Conservation (phyloP, 2,329 filamentous ascomycete genomes). For the Sporothrix globosa region DNA sequence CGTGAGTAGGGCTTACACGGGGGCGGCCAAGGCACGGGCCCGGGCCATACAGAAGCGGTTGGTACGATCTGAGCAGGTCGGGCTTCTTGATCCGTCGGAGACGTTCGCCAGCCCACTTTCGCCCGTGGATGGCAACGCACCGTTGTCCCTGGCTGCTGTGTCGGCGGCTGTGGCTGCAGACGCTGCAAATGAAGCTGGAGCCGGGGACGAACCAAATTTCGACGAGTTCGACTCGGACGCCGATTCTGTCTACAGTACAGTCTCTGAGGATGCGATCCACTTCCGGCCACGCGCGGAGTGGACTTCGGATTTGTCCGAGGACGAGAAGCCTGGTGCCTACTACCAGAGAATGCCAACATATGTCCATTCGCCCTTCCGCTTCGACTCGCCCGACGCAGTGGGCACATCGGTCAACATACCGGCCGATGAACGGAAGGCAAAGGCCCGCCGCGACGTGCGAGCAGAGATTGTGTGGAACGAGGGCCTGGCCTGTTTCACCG, state of each 20-base stretch:
- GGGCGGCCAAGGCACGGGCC: background rate
- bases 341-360: slow-evolving; percentile 36
- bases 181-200: background rate
- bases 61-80: slow-evolving; percentile 27
- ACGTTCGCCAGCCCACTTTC: slow-evolving; percentile 31
- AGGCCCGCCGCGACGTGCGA: slow-evolving; percentile 59
- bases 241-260: slow-evolving; percentile 59
- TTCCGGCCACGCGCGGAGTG: slow-evolving; percentile 59
- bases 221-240: slow-evolving; percentile 50
- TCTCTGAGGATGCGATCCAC: slow-evolving; percentile 58
- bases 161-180: slow-evolving; percentile 28
- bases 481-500: slow-evolving; percentile 77
- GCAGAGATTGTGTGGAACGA: slow-evolving; percentile 77
- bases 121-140: background rate
- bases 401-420: slow-evolving; percentile 49
- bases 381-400: slow-evolving; percentile 55
- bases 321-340: slow-evolving; percentile 44
- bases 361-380: slow-evolving; percentile 53
- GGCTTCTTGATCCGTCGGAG: slow-evolving; percentile 27
- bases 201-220: slow-evolving; percentile 38
- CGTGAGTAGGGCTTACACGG: background rate
- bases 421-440: slow-evolving; percentile 56
- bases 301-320: slow-evolving; percentile 61
- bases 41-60: background rate
- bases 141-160: slow-evolving; percentile 20